Evolutionary conservation across 2,329 filamentous ascomycete genomes (phyloP).

Genomic region (Coniochaeta sp.): DNA sequence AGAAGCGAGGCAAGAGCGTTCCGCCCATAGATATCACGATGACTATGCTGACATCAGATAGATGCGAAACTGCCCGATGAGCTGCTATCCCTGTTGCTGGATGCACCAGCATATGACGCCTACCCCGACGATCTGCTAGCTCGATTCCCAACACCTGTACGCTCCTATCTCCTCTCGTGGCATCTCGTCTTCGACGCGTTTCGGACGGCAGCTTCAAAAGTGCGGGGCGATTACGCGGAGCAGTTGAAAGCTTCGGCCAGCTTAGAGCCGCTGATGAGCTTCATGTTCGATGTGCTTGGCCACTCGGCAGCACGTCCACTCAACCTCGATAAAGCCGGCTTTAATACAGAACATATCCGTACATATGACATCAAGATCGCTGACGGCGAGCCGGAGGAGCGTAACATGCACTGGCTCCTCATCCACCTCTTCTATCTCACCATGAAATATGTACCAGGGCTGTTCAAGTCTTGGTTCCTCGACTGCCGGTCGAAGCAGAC

Average conservation of each 20-base stretch:
- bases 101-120: slow-evolving; percentile 63
- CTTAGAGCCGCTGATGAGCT: slow-evolving; percentile 62
- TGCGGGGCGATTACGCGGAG: slow-evolving; percentile 73
- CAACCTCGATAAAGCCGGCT: slow-evolving; percentile 62
- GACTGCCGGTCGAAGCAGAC: slow-evolving; percentile 76
- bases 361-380: slow-evolving; percentile 44
- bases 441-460: slow-evolving; percentile 67
- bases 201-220: slow-evolving; percentile 66
- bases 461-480: slow-evolving; percentile 81
- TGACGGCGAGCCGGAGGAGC: slow-evolving; percentile 55
- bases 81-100: slow-evolving; percentile 73
- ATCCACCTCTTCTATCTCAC: slow-evolving; percentile 80
- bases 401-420: slow-evolving; percentile 74
- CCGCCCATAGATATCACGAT: not conserved
- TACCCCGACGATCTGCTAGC: slow-evolving; percentile 59
- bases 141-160: slow-evolving; percentile 60
- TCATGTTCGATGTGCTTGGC: slow-evolving; percentile 78
- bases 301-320: slow-evolving; percentile 67
- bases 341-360: slow-evolving; percentile 48
- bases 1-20: slow-evolving; percentile 47
- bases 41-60: slow-evolving; percentile 8
- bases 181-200: slow-evolving; percentile 84
- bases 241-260: slow-evolving; percentile 69
- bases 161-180: slow-evolving; percentile 85
- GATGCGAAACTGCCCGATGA: slow-evolving; percentile 73